Base-by-base conservation (phyloP, 768 basidiomycete species). In the Cyclocybe aegerita region DNA sequence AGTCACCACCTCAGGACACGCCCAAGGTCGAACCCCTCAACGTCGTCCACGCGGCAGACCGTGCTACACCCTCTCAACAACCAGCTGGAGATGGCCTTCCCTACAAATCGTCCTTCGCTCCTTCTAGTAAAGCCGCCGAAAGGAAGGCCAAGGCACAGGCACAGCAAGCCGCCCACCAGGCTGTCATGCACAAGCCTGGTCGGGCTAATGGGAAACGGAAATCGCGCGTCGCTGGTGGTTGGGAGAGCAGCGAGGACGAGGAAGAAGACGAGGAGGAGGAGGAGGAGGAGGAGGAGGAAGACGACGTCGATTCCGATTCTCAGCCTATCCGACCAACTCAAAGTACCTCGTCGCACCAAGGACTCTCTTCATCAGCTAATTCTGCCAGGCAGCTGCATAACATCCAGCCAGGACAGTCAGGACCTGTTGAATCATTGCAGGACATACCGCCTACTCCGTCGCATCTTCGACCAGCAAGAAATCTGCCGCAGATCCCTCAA, bases 251-350 rank as follows among this genome's bases (percentile, higher is more conserved):
- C 59, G 88, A 88, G 49, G 89, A 90, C 17, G 88, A 89, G 48
- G 90, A 93, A 38, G 89, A 90, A 4, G 89, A 92, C 3, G 90
- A 95, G 2, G 93, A 94, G 4, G 90, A 93, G 0, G 89, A 86
- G 0, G 83, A 84, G 0, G 83, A 86, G 0, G 83, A 86, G 0
- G 86, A 85, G 0, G 82, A 85, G 9, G 85, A 84, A 2, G 88
- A 88, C 7, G 84, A 75, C 5, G 85, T 88, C 61, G 86, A 87
- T 54, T 72, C 61, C 48, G 76, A 72, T 38, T 62, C 65, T 34
- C 54, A 58, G 29, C 40, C 48, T 3, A 49, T 59, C 38, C 32
- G 43, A 16, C 57, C 43, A 14, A 46, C 47, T 12, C 56, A 53
- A 36, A 53, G 46, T 37, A 49, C 37, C 16, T 56, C 60, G 4